Percentiles rank a stretch among this genome's conserved stretches.
These are phyloP conservation scores for Aspergillus bridgeri DNA, from an alignment of 495 filamentous ascomycete species.

Conservation along the genomic window DNA sequence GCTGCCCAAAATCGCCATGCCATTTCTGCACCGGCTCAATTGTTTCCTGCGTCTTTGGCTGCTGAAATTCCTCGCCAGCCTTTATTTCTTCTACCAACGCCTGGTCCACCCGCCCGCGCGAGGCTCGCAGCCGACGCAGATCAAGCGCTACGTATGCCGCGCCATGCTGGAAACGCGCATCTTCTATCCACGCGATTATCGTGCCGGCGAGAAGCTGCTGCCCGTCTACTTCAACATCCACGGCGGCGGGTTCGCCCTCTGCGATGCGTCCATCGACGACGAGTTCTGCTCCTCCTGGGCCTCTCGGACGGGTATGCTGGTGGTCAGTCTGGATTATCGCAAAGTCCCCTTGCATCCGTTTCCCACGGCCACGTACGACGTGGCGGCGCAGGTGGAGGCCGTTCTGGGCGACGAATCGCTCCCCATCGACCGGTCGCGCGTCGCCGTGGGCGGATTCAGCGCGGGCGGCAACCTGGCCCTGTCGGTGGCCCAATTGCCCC, in stretches of 20 bases:
- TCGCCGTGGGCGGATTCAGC: conserved; percentile 36
- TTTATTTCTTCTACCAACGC: conserved; percentile 16
- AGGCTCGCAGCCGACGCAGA: conserved; percentile 25
- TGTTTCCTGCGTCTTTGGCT: conserved; percentile 23
- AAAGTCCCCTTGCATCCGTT: conserved; percentile 32
- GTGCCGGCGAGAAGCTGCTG: conserved; percentile 17
- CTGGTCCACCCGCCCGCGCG: conserved; percentile 12
- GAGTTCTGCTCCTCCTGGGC: conserved; percentile 28
- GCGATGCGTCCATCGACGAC: conserved; percentile 26
- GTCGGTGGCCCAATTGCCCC: conserved; percentile 24
- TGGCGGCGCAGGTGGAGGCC: conserved; percentile 26
- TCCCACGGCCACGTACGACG: conserved; percentile 26
- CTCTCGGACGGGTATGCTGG: conserved; percentile 29
- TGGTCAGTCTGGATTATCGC: conserved; percentile 35
- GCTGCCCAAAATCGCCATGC: conserved; percentile 19
- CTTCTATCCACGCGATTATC: conserved; percentile 32
- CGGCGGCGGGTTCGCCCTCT: conserved; percentile 35
- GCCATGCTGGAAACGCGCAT: conserved; percentile 28
- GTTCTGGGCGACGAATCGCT: conserved; percentile 18
- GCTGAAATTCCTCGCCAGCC: conserved; percentile 17
- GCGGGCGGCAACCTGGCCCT: conserved; percentile 35
- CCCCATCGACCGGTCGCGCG: conserved; percentile 29
- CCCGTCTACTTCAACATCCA: conserved; percentile 39
- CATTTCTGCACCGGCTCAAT: conserved; percentile 20
- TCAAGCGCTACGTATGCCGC: conserved; percentile 29